Conservation (phyloP, 306 rosid species). For the Cotoneaster glaucophyllus region DNA sequence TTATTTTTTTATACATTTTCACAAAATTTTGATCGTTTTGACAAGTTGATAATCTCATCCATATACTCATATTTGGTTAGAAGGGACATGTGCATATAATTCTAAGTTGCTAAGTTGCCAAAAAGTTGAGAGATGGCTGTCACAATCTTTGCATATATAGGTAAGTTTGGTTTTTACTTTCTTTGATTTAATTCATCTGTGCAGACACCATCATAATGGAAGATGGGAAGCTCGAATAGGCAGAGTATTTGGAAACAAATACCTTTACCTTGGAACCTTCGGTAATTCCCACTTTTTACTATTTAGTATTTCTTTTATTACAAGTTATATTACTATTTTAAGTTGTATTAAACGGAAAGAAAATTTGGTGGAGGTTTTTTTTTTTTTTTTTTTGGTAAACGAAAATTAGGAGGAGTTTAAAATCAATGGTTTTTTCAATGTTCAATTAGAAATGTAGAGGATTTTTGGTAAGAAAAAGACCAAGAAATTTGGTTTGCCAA, state of each 20-base stretch:
- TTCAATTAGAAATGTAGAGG: not conserved
- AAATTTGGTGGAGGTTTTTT: too few relatives aligned
- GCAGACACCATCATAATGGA: constrained; percentile 54
- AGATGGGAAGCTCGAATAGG: constrained; percentile 57
- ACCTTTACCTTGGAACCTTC: constrained; percentile 48
- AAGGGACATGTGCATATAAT: not conserved
- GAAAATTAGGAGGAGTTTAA: too few relatives aligned
- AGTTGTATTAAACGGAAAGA: too few relatives aligned
- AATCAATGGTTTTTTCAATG: not conserved
- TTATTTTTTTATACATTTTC: not conserved
- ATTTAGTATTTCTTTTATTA: not conserved
- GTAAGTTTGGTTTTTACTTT: not conserved
- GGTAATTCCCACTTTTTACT: constrained; percentile 13
- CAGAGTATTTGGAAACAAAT: constrained; percentile 43
- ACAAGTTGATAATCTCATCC: too few relatives aligned
- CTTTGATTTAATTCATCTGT: not conserved
- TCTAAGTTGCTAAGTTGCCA: not conserved
- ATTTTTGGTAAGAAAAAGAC: not conserved
- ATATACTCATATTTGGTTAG: not conserved
- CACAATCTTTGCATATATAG: not conserved
- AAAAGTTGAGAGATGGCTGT: not conserved
- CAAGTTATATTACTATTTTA: too few relatives aligned
- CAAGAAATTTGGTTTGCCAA: not conserved
- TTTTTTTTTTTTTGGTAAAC: too few relatives aligned
- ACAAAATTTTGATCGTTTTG: too few relatives aligned